Percentiles rank a stretch among this genome's conserved stretches.
Evolutionary conservation across 192 early-diverging fungal genomes (phyloP).

Genomic region (Rhizophagus clarus): DNA sequence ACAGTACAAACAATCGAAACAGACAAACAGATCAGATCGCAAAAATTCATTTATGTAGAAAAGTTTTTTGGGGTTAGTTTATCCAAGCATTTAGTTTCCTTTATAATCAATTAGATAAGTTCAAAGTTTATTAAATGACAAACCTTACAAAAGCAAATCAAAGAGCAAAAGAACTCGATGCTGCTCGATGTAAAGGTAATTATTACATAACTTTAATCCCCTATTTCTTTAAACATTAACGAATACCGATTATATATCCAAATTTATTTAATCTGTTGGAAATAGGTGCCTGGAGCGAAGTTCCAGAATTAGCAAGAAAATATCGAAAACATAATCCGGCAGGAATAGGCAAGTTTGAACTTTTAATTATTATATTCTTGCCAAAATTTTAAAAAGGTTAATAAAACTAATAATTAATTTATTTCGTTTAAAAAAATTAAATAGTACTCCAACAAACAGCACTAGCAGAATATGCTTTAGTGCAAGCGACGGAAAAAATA

Average conservation of each 20-base stretch:
- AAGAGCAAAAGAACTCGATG: constrained; percentile 30
- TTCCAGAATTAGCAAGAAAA: constrained; percentile 55
- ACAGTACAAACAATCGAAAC: no score
- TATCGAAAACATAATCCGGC: constrained; percentile 59
- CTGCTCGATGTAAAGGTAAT: constrained; percentile 29
- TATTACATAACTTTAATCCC: background rate
- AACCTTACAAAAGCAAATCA: constrained; percentile 22
- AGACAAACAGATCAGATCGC: no score
- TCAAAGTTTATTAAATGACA: background rate
- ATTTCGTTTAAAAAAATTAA: background rate
- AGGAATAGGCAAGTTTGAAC: constrained; percentile 43
- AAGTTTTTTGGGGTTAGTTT: no score
- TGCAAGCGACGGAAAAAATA: constrained; percentile 26
- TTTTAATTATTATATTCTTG: background rate
- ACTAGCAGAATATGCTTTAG: constrained; percentile 41
- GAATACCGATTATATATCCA: background rate
- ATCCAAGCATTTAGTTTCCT: no score
- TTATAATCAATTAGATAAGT: no score
- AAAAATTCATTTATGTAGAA: no score
- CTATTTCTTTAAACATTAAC: background rate
- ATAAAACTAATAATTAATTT: background rate
- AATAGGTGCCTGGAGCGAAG: constrained; percentile 47
- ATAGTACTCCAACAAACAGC: constrained; percentile 45
- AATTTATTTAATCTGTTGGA: constrained; percentile 43
- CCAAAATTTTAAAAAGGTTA: background rate